Conservation (phyloP, 352 stramenopile genomes). For the Globisporangium irregulare region DNA sequence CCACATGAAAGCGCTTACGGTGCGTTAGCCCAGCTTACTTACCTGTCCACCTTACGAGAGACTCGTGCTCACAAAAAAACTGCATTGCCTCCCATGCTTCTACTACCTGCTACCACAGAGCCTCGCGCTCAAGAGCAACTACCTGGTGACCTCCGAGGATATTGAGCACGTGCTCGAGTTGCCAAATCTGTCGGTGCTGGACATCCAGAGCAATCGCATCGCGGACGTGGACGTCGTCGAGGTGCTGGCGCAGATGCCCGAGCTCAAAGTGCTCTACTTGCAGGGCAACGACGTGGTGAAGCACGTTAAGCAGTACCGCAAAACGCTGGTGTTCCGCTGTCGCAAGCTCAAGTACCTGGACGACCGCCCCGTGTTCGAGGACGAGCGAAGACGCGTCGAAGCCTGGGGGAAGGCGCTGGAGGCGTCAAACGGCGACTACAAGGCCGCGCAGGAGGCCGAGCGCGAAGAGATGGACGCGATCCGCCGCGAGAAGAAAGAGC, state of each 20-base stretch:
- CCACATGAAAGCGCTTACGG: constrained; percentile 68
- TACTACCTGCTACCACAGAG: constrained; percentile 29
- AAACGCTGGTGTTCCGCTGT: constrained; percentile 74
- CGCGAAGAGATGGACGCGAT: constrained; percentile 82
- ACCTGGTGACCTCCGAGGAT: constrained; percentile 55
- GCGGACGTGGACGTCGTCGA: constrained; percentile 60
- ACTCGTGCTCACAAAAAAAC: neutral
- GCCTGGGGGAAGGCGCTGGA: constrained; percentile 70
- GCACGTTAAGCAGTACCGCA: constrained; percentile 85
- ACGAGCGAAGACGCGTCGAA: constrained; percentile 82
- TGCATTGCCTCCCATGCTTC: neutral
- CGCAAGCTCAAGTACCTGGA: constrained; percentile 81
- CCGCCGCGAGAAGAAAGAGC: constrained; percentile 83
- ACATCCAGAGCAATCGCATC: constrained; percentile 84
- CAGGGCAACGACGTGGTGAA: constrained; percentile 87
- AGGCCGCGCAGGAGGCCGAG: constrained; percentile 79
- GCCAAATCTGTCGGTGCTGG: constrained; percentile 67
- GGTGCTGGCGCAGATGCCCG: constrained; percentile 63
- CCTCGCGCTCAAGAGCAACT: constrained; percentile 75
- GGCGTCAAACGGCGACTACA: constrained; percentile 67
- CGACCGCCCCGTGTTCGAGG: constrained; percentile 81
- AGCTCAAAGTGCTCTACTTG: constrained; percentile 82
- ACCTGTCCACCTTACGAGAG: too few relatives aligned
- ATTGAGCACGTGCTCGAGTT: constrained; percentile 62
- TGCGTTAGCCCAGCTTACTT: constrained; percentile 17